phyloP scores from a whole-genome alignment of 148 eudicot species.

The Amaranthus cruentus region DNA sequence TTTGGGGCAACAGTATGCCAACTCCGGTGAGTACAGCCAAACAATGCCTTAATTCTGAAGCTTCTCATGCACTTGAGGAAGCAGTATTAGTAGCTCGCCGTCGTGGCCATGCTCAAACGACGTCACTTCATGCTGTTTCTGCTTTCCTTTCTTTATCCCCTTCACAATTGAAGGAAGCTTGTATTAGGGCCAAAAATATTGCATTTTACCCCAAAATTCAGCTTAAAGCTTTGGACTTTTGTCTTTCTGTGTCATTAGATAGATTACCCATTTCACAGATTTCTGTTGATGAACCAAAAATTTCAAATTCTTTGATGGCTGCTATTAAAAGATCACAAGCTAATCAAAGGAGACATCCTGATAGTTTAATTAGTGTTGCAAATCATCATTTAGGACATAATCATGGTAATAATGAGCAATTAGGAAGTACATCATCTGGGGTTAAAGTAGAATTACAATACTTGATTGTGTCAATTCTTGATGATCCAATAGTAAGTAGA shows the following conservation, averaged over 20 bases:
- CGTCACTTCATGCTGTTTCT: conserved; percentile 72
- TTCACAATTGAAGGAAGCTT: conserved; percentile 66
- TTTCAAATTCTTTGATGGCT: conserved; percentile 91
- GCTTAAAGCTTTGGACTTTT: conserved; percentile 65
- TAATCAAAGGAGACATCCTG: conserved; percentile 73
- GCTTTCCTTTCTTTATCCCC: conserved; percentile 55
- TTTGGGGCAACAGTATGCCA: conserved; percentile 49
- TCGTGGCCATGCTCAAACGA: conserved; percentile 71
- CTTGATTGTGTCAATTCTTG: conserved; percentile 67
- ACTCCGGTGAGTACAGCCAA: conserved; percentile 76
- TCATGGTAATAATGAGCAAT: conserved; percentile 23
- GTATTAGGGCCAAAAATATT: conserved; percentile 46
- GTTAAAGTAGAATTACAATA: conserved; percentile 66
- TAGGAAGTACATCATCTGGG: conserved; percentile 27
- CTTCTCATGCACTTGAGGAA: conserved; percentile 56
- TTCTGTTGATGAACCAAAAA: conserved; percentile 47
- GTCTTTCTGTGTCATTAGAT: conserved; percentile 58
- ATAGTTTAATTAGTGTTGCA: conserved; percentile 36
- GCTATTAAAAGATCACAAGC: conserved; percentile 88
- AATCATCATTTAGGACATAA: conserved; percentile 26
- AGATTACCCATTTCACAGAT: conserved; percentile 44
- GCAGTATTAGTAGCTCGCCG: conserved; percentile 69
- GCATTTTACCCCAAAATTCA: conserved; percentile 57
- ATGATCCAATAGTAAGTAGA: conserved; percentile 82
- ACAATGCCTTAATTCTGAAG: conserved; percentile 69